These are phyloP conservation scores for Ganoderma resinaceum DNA, from an alignment of 1,284 basidiomycete species.

Conservation along the genomic window DNA sequence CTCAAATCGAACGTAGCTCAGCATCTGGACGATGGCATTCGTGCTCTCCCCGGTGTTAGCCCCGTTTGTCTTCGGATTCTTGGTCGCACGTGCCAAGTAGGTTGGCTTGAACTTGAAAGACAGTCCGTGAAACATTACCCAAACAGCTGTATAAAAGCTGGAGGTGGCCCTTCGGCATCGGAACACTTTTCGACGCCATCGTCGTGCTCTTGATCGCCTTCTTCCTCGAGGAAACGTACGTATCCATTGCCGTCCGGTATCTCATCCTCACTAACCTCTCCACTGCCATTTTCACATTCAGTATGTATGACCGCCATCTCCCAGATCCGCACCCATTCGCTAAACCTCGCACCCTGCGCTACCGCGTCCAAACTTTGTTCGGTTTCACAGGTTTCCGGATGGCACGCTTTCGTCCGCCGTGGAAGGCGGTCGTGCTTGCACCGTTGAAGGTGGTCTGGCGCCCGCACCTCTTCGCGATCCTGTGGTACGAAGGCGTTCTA, in stretches of 20 bases:
- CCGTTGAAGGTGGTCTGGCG: constrained; percentile 66
- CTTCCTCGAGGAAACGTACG: constrained; percentile 71
- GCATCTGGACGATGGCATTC: constrained; percentile 76
- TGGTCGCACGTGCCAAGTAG: constrained; percentile 62
- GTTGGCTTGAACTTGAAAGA: constrained; percentile 11
- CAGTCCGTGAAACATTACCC: no score
- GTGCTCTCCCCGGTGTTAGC: constrained; percentile 68
- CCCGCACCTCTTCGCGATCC: constrained; percentile 62
- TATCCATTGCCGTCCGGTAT: constrained; percentile 6
- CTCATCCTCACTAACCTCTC: background rate
- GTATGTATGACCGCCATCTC: constrained; percentile 72
- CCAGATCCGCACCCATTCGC: constrained; percentile 47
- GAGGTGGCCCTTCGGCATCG: constrained; percentile 77
- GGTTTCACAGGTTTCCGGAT: constrained; percentile 70
- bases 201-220: constrained; percentile 63
- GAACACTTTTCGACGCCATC: constrained; percentile 59
- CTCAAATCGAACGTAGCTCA: constrained; percentile 48
- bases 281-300: constrained; percentile 32
- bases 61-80: constrained; percentile 73
- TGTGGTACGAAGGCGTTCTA: constrained; percentile 64
- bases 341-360: constrained; percentile 52
- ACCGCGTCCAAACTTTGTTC: constrained; percentile 66
- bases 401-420: constrained; percentile 62
- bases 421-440: constrained; percentile 51
- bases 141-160: constrained; percentile 45